A percentile compares a stretch with the other conserved stretches of the same genome.
Conservation (phyloP, 2,329 filamentous ascomycete genomes). For the Huntiella moniliformis region DNA sequence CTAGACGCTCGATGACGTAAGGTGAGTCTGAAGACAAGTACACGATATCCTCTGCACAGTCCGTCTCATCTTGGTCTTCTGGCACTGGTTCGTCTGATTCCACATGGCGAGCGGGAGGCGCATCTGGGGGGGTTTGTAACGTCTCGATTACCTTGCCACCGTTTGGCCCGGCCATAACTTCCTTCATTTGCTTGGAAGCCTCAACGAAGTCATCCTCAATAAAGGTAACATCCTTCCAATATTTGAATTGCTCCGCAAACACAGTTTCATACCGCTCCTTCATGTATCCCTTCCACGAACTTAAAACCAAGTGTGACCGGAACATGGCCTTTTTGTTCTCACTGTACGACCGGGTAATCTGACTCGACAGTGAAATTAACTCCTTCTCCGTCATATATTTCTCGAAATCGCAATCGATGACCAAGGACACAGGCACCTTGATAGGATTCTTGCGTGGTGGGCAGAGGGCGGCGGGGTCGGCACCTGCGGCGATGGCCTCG, state of each 20-base stretch:
- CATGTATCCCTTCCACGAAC: slow-evolving; percentile 58
- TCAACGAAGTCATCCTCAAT: slow-evolving; percentile 54
- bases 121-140: slow-evolving; percentile 25
- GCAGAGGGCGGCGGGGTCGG: slow-evolving; percentile 21
- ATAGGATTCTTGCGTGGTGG: slow-evolving; percentile 19
- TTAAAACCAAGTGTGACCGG: slow-evolving; percentile 54
- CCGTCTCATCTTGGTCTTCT: slow-evolving; percentile 19
- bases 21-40: slow-evolving; percentile 90
- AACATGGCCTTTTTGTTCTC: slow-evolving; percentile 58
- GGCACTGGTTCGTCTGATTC: slow-evolving; percentile 17
- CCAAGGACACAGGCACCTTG: slow-evolving; percentile 56
- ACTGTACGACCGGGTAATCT: slow-evolving; percentile 76
- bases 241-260: slow-evolving; percentile 48
- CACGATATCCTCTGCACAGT: slow-evolving; percentile 34
- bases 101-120: slow-evolving; percentile 9
- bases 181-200: slow-evolving; percentile 45
- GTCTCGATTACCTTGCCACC: slow-evolving; percentile 41
- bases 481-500: slow-evolving; percentile 23
- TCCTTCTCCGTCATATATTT: slow-evolving; percentile 77
- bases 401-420: slow-evolving; percentile 88
- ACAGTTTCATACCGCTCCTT: slow-evolving; percentile 64
- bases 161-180: slow-evolving; percentile 40
- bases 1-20: slow-evolving; percentile 62
- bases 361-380: slow-evolving; percentile 59
- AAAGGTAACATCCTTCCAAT: slow-evolving; percentile 66